Percentiles rank a stretch among this genome's conserved stretches.
These are phyloP conservation scores for Straminergon stramineum DNA, from an alignment of 225 moss, liverwort and hornwort species.

Conservation along the genomic window DNA sequence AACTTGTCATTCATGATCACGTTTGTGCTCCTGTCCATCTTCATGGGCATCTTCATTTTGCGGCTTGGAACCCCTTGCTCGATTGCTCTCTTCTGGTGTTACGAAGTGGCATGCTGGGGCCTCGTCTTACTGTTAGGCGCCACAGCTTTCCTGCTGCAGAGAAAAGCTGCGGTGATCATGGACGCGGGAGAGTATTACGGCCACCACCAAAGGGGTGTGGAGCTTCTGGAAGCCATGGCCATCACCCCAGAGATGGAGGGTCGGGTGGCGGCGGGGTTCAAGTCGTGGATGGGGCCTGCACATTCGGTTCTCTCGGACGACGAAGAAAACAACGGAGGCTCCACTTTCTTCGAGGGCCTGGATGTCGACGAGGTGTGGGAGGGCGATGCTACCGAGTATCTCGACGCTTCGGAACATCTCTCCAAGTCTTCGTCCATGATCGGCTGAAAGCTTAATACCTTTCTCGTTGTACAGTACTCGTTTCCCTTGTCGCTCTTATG, in stretches of 20 bases:
- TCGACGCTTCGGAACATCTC: conserved; percentile 32
- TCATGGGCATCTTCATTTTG: conserved; percentile 73
- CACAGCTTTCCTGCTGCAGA: conserved; percentile 58
- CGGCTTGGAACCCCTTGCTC: conserved; percentile 77
- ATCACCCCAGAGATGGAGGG: conserved; percentile 53
- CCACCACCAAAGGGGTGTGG: conserved; percentile 64
- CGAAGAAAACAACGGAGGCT: conserved; percentile 15
- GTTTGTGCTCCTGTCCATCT: conserved; percentile 57
- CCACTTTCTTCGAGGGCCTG: conserved; percentile 24
- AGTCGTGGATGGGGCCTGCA: conserved; percentile 75
- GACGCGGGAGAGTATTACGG: conserved; percentile 78
- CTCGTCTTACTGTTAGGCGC: conserved; percentile 50
- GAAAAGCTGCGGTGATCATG: conserved; percentile 89
- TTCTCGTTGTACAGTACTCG: neutral
- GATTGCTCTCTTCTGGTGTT: conserved; percentile 92
- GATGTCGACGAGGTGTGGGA: conserved; percentile 82
- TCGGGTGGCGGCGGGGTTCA: conserved; percentile 47
- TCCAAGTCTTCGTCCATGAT: conserved; percentile 19
- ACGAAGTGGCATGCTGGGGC: conserved; percentile 84
- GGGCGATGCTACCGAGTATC: conserved; percentile 56
- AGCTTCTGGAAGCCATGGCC: conserved; percentile 83
- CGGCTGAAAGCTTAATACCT: neutral
- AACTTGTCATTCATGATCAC: conserved; percentile 66
- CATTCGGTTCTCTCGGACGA: conserved; percentile 47
- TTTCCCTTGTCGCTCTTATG: neutral